Conservation (phyloP, 306 rosid species). For the Cicer cuneatum region DNA sequence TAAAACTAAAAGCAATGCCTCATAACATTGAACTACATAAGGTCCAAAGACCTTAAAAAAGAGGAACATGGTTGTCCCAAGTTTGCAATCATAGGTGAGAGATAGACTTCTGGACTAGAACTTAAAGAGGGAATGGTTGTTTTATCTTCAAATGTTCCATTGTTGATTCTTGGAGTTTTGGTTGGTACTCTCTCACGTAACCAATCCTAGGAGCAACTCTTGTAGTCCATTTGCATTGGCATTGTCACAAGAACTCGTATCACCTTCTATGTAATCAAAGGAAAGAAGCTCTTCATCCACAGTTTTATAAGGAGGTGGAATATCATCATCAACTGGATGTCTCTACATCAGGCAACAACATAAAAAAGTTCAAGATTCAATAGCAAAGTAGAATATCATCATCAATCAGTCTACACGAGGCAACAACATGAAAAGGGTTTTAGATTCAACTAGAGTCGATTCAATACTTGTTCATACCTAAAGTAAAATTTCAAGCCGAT, state of each 20-base stretch:
- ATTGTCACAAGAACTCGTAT: constrained; percentile 22
- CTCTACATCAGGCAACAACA: constrained; percentile 51
- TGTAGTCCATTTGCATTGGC: constrained; percentile 64
- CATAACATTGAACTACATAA: neutral
- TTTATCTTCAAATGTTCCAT: constrained; percentile 34
- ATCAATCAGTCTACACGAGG: too few species aligned
- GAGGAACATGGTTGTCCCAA: constrained; percentile 49
- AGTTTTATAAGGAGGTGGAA: constrained; percentile 41
- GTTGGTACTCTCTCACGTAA: constrained; percentile 72
- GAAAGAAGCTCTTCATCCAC: neutral
- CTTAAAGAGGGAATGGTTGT: constrained; percentile 75
- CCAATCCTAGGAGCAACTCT: constrained; percentile 70
- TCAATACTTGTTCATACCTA: too few species aligned
- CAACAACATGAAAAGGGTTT: too few species aligned
- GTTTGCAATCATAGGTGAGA: constrained; percentile 62
- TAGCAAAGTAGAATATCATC: too few species aligned
- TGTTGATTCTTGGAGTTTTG: constrained; percentile 49
- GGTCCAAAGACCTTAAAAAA: too few species aligned
- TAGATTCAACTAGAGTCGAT: too few species aligned
- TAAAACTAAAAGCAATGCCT: neutral
- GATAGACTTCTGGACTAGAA: constrained; percentile 59
- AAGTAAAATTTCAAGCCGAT: too few species aligned
- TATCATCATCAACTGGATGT: constrained; percentile 71
- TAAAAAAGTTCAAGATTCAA: neutral
- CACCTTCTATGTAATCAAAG: neutral